Base-by-base conservation (phyloP, 176 grass and related monocot species). In the Ensete ventricosum region DNA sequence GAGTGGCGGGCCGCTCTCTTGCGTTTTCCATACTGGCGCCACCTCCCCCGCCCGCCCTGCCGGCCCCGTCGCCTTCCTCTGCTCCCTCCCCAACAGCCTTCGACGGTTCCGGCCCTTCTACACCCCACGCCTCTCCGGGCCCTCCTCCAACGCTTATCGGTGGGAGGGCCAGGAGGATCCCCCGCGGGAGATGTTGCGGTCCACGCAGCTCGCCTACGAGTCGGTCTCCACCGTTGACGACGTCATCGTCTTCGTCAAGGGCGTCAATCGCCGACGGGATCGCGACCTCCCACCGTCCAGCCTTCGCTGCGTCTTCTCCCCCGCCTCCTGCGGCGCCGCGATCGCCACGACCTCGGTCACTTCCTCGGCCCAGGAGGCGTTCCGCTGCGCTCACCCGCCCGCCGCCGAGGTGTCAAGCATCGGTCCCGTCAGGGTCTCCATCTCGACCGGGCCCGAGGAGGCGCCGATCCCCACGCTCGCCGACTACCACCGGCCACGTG, bases 341-440 rank as follows among this genome's bases (percentile, higher is more conserved):
- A 53, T 87, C 19, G 65, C 73, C 5, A 83, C 78, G 20, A 25
- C 76, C 34, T 9, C 49, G 12, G 69, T 9, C 9, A 71, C 48
- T 17, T 88, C 85, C 8, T 94, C 87, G 14, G 81, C 85, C 53
- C 91, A 94, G 69, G 82, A 94, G 55, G 87, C 88, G 14, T 88
- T 95, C 78, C 85, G 88, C 9, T 95, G 91, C 75, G 83, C 85
- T 0, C 68, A 84, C 55, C 88, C 91, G 1, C 73, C 80, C 50
- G 50, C 26, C 14, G 70, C 79, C 20, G 51, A 49, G 27, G 27
- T 64, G 11, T 69, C 83, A 76, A 58, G 54, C 0, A 49, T 14
- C 54, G 54, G 52, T 29, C 49, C 64, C 9, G 49, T 81, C 17
- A 75, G 68, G 13, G 54, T 85, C 21, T 73, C 83, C 53, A 63